Percentiles rank a stretch among this genome's conserved stretches.
Conservation (phyloP, 805 yeast genomes). For the Wickerhamomyces rabaulensis region DNA sequence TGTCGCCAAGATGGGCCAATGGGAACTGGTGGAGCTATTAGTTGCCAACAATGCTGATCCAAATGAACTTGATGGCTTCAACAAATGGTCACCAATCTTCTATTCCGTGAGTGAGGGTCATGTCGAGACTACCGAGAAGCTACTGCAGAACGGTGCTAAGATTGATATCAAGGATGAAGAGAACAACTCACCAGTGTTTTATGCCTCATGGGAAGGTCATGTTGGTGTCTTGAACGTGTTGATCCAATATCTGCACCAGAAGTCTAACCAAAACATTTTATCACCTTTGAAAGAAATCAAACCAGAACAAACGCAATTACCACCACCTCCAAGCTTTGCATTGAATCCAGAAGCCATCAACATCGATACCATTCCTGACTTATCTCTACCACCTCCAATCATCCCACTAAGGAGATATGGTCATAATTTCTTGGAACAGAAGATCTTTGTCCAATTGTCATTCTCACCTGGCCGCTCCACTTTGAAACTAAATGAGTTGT, state of each 20-base stretch:
- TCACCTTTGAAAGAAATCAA: conserved; percentile 21
- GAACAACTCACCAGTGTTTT: conserved; percentile 73
- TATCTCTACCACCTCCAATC: conserved; percentile 92
- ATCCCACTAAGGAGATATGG: conserved; percentile 92
- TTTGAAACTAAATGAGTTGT: conserved; percentile 39
- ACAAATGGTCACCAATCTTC: conserved; percentile 91
- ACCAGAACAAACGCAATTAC: conserved; percentile 5
- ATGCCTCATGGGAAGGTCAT: conserved; percentile 94
- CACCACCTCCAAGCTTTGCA: conserved; percentile 18
- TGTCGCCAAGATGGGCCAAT: conserved; percentile 79
- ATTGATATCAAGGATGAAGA: conserved; percentile 69
- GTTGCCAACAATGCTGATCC: conserved; percentile 71
- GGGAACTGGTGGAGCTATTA: conserved; percentile 60
- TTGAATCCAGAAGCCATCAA: conserved; percentile 28
- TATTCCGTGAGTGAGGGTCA: conserved; percentile 89
- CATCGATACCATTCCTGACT: conserved; percentile 79
- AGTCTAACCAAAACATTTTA: conserved; percentile 12
- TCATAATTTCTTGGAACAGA: conserved; percentile 89
- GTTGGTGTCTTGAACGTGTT: conserved; percentile 72
- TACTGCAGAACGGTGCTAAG: conserved; percentile 71
- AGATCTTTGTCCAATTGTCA: conserved; percentile 73
- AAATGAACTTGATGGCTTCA: conserved; percentile 75
- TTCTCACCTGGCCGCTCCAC: conserved; percentile 49
- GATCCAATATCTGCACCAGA: conserved; percentile 30
- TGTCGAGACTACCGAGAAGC: conserved; percentile 57